Evolutionary conservation across 768 basidiomycete genomes (phyloP).

Genomic region (Lentinula boryana): DNA sequence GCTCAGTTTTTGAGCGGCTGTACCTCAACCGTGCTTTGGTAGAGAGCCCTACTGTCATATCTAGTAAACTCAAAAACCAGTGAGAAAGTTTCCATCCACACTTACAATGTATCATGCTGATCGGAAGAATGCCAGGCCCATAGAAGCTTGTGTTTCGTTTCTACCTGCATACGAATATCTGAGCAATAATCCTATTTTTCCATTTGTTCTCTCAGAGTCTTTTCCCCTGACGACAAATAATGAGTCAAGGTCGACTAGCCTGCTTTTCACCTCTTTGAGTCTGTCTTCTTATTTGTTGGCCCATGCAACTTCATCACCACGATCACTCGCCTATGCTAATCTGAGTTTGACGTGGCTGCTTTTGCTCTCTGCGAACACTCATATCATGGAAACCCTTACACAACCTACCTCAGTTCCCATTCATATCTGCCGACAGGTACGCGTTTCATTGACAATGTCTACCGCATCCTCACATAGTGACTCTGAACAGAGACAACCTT

Average conservation of each 20-base stretch:
- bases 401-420: constrained; percentile 35
- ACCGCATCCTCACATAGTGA: constrained; percentile 21
- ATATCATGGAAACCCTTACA: constrained; percentile 40
- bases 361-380: constrained; percentile 41
- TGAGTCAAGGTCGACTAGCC: not conserved
- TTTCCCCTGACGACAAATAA: constrained; percentile 11
- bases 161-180: constrained; percentile 61
- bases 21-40: constrained; percentile 43
- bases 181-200: constrained; percentile 42
- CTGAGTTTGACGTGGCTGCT: constrained; percentile 50
- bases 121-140: constrained; percentile 37
- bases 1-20: constrained; percentile 44
- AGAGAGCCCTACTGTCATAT: constrained; percentile 19
- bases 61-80: constrained; percentile 54
- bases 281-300: constrained; percentile 62
- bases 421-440: constrained; percentile 52
- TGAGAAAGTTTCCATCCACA: constrained; percentile 17
- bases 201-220: constrained; percentile 36
- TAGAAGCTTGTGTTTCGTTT: constrained; percentile 52
- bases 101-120: not conserved
- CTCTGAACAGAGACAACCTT: constrained; percentile 40
- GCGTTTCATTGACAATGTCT: no score
- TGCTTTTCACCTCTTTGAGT: constrained; percentile 40
- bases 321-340: constrained; percentile 58
- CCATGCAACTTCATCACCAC: constrained; percentile 53